phyloP scores from a whole-genome alignment of 768 basidiomycete genomes.

The Boletus bicolor region DNA sequence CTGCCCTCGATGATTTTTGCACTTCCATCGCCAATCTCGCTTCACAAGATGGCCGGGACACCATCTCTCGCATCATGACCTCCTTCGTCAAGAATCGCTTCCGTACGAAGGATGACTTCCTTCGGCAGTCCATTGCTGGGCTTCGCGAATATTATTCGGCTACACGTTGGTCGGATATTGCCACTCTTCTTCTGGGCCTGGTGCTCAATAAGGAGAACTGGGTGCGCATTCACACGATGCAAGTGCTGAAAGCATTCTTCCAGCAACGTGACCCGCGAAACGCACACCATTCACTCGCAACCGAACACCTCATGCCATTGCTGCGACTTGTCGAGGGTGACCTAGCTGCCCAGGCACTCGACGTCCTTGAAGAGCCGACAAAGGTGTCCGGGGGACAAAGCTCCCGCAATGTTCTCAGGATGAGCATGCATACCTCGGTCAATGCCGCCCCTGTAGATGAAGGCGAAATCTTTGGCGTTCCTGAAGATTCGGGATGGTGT shows the following conservation, averaged over 20 bases:
- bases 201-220: slow-evolving; percentile 80
- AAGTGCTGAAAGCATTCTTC: slow-evolving; percentile 85
- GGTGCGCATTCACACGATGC: slow-evolving; percentile 80
- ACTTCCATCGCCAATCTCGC: slow-evolving; percentile 71
- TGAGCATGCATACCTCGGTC: slow-evolving; percentile 75
- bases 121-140: slow-evolving; percentile 82
- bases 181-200: slow-evolving; percentile 81
- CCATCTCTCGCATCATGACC: slow-evolving; percentile 83
- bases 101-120: slow-evolving; percentile 89
- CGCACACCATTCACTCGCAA: slow-evolving; percentile 70
- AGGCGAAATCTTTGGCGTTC: slow-evolving; percentile 77
- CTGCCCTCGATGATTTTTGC: slow-evolving; percentile 65
- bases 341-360: slow-evolving; percentile 78
- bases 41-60: slow-evolving; percentile 64
- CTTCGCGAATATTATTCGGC: slow-evolving; percentile 81
- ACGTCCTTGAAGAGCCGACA: slow-evolving; percentile 91
- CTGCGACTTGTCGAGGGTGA: slow-evolving; percentile 86
- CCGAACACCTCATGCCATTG: slow-evolving; percentile 88
- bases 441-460: slow-evolving; percentile 47
- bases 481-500: slow-evolving; percentile 84
- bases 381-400: slow-evolving; percentile 72
- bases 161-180: slow-evolving; percentile 74
- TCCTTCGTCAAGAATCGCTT: slow-evolving; percentile 87
- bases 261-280: slow-evolving; percentile 78
- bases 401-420: slow-evolving; percentile 83